Base-by-base conservation (phyloP, 2,329 filamentous ascomycete genomes). In the Aspergillus sp. region DNA sequence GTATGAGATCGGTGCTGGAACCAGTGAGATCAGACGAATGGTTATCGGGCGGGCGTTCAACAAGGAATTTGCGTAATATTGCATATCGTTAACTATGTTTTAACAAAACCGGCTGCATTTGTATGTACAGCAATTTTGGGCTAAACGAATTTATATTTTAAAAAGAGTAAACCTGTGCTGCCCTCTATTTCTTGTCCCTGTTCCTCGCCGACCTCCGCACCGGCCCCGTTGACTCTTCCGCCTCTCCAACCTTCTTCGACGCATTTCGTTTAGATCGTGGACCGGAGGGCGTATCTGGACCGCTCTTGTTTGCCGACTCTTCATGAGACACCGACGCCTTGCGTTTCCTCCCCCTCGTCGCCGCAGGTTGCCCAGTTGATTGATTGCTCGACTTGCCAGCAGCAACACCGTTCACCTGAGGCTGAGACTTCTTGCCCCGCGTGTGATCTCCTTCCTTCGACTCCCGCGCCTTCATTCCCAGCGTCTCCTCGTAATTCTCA, bases 1-100 rank as follows among this genome's bases (percentile, higher is more conserved):
- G 61, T 99, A 99, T 75, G 95, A 98, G 79, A 98, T 99, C 73
- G 95, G 95, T 1, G 95, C 95, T 5, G 95, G 95, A 6, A 98
- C 95, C 3, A 96, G 92, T 61, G 95, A 99, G 79, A 89, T 99
- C 54, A 84, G 95, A 65, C 84, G 93, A 65, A 96, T 98, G 87
- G 92, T 99, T 4, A 96, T 99, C 72, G 94, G 95, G 29, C 83
- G 93, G 65, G 90, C 88, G 1, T 97, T 96, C 67, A 96, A 96
- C 77, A 93, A 90, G 79, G 89, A 96, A 77, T 96, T 88, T 74
- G 85, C 73, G 49, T 72, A 63, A 52, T 47, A 71, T 63, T 52
- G 29, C 36, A n/a, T 32, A 9, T 46, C 49, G 18, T 22, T 49
- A 32, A 52, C 42, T 24, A 31, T 24, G 14, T 36, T 14, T 51